phyloP scores from a whole-genome alignment of 2,329 filamentous ascomycete genomes.

The Colletotrichum incanum region DNA sequence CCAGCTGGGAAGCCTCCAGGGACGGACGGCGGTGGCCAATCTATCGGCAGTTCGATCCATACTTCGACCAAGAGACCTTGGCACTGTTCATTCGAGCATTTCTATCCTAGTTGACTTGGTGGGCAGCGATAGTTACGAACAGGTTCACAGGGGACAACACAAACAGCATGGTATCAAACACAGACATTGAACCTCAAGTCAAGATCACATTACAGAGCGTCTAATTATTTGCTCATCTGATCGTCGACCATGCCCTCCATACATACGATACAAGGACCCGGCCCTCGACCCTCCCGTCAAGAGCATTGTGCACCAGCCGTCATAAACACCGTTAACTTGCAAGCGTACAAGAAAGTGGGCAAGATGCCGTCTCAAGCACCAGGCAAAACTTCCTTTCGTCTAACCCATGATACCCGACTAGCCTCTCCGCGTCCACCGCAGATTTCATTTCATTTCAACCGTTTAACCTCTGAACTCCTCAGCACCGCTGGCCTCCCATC shows the following conservation, averaged over 20 bases:
- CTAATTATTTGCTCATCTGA: slow-evolving; percentile 45
- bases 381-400: slow-evolving; percentile 43
- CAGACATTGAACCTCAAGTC: slow-evolving; percentile 24
- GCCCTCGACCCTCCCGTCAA: slow-evolving; percentile 41
- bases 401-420: slow-evolving; percentile 35
- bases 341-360: slow-evolving; percentile 45
- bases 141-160: not conserved
- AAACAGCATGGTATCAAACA: not conserved
- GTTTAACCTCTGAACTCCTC: slow-evolving; percentile 74
- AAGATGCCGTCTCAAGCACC: slow-evolving; percentile 37
- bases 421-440: slow-evolving; percentile 27
- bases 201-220: slow-evolving; percentile 46
- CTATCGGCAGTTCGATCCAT: not conserved
- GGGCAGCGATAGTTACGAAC: no score
- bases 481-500: slow-evolving; percentile 73
- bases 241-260: slow-evolving; percentile 43
- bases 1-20: not conserved
- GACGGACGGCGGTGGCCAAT: not conserved
- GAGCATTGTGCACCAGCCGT: slow-evolving; percentile 42
- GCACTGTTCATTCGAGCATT: no score
- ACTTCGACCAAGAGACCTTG: no score
- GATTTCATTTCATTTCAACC: slow-evolving; percentile 35
- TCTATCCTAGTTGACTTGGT: not conserved
- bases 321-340: slow-evolving; percentile 45
- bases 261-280: slow-evolving; percentile 45